These are phyloP conservation scores for Eucalyptus pauciflora DNA, from an alignment of 345 rosid species.

Conservation along the genomic window DNA sequence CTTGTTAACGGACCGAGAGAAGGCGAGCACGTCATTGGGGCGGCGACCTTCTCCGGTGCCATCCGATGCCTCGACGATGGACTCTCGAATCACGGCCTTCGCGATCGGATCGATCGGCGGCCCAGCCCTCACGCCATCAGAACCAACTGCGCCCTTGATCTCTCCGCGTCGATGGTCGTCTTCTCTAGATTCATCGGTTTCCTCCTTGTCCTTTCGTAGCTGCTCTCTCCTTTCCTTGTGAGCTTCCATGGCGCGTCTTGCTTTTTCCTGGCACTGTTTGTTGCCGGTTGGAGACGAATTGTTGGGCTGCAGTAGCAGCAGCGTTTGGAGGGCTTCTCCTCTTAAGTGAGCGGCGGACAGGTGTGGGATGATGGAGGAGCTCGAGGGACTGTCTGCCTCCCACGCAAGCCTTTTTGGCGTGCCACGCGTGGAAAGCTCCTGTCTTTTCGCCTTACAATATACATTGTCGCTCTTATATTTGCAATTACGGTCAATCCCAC, in stretches of 20 bases:
- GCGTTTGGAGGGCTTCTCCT: background rate
- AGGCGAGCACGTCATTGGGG: slow-evolving; percentile 9
- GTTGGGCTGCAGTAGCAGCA: background rate
- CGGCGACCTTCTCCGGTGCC: background rate
- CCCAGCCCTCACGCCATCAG: background rate
- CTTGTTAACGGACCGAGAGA: slow-evolving; percentile 14
- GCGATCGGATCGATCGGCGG: background rate
- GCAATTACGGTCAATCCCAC: background rate
- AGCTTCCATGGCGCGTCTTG: background rate
- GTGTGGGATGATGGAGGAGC: background rate
- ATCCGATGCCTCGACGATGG: background rate
- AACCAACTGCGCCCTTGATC: background rate
- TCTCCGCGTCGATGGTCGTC: background rate
- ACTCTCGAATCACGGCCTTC: background rate
- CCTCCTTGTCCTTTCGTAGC: background rate
- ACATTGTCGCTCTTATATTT: background rate
- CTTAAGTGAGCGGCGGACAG: background rate
- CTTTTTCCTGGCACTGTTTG: background rate
- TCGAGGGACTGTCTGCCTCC: background rate
- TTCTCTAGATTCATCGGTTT: background rate
- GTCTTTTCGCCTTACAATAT: background rate
- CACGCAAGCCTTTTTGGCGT: background rate
- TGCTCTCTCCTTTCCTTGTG: background rate
- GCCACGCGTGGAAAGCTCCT: background rate
- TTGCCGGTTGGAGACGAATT: background rate